Percentiles rank a stretch among this genome's conserved stretches.
phyloP scores from a whole-genome alignment of 2,329 filamentous ascomycete species.

The Lachnellula willkommii region DNA sequence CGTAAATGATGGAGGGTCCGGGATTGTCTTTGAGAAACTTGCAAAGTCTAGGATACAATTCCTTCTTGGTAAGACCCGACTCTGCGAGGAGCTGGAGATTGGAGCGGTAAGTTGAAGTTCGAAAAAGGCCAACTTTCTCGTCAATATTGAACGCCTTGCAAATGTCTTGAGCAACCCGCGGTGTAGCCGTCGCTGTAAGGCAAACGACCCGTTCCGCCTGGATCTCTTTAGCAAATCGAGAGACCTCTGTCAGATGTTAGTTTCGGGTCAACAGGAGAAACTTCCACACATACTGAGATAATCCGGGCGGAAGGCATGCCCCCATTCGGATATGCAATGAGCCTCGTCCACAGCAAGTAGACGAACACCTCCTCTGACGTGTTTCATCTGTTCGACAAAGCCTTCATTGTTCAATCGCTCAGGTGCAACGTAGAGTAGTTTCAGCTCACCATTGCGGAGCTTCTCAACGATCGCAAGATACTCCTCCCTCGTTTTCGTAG shows the following conservation, averaged over 20 bases:
- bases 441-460: constrained; percentile 42
- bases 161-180: constrained; percentile 50
- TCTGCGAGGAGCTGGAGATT: constrained; percentile 49
- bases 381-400: constrained; percentile 51
- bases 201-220: constrained; percentile 54
- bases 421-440: constrained; percentile 53
- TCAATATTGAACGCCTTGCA: constrained; percentile 48
- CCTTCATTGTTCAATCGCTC: constrained; percentile 57
- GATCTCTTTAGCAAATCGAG: constrained; percentile 51
- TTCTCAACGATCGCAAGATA: constrained; percentile 40
- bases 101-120: constrained; percentile 53
- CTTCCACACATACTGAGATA: constrained; percentile 38
- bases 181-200: constrained; percentile 55
- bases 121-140: constrained; percentile 44
- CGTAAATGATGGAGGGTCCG: constrained; percentile 56
- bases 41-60: constrained; percentile 42
- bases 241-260: constrained; percentile 34
- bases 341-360: constrained; percentile 54
- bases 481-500: constrained; percentile 43
- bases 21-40: constrained; percentile 45
- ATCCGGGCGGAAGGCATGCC: constrained; percentile 45
- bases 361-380: constrained; percentile 49
- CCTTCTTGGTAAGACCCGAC: constrained; percentile 37
- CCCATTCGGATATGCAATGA: constrained; percentile 55
- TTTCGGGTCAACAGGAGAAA: neutral